Percentiles rank a stretch among this genome's conserved stretches.
Evolutionary conservation across 306 rosid genomes (phyloP).

Genomic region (Quillaja saponaria): DNA sequence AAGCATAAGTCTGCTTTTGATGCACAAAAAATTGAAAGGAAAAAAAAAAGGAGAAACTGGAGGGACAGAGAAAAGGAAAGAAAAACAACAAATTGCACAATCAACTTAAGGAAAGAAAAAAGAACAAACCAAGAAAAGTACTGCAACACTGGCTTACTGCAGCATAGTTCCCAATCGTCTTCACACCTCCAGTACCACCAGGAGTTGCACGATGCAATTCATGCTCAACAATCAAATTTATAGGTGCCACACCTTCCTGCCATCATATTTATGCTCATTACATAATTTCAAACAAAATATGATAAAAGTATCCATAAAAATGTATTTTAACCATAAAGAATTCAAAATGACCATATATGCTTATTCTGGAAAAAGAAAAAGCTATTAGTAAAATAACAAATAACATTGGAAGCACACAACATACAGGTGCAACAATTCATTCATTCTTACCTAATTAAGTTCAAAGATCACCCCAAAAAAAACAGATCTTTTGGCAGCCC

Average conservation of each 20-base stretch:
- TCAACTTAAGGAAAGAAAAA: constrained; percentile 10
- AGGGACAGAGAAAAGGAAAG: constrained; percentile 8
- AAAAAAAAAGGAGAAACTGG: constrained; percentile 3
- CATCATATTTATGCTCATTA: constrained; percentile 22
- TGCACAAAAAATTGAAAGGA: not conserved
- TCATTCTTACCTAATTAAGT: too few species aligned
- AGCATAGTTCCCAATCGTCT: constrained; percentile 98
- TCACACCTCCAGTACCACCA: constrained; percentile 98
- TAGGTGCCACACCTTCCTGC: constrained; percentile 97
- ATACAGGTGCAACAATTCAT: not conserved
- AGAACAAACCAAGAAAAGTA: constrained; percentile 8
- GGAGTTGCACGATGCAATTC: constrained; percentile 98
- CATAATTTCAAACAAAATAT: constrained; percentile 1
- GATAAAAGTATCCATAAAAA: not conserved
- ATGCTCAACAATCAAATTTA: constrained; percentile 77
- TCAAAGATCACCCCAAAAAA: too few species aligned
- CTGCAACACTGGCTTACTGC: constrained; percentile 60
- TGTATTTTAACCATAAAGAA: constrained; percentile 1
- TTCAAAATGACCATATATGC: not conserved
- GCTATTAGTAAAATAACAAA: too few species aligned
- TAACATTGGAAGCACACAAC: not conserved
- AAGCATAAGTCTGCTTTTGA: not conserved
- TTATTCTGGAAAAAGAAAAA: constrained; percentile 16
- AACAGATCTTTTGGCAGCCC: not conserved
- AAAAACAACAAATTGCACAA: constrained; percentile 1